Percentiles rank a stretch among this genome's conserved stretches.
Conservation (phyloP, 768 basidiomycete genomes). For the Pisolithus marmoratus region DNA sequence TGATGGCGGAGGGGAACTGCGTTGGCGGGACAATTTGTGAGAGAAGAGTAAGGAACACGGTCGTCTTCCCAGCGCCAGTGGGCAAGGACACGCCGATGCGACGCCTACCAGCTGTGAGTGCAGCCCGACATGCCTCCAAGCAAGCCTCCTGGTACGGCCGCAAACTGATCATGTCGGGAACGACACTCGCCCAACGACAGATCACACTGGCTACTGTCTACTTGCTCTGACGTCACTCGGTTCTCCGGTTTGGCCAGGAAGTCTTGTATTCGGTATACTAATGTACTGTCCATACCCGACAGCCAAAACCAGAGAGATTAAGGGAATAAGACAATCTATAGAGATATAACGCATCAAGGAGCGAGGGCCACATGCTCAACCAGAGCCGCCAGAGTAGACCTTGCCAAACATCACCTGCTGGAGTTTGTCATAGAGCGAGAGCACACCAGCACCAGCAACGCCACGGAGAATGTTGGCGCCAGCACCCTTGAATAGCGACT, state of each 20-base stretch:
- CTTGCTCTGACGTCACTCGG: not conserved
- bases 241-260: not conserved
- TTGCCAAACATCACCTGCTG: slow-evolving; percentile 96
- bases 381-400: slow-evolving; percentile 92
- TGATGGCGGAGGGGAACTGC: slow-evolving; percentile 39
- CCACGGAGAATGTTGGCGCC: slow-evolving; percentile 96
- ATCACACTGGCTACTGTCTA: slow-evolving; percentile 4
- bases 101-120: slow-evolving; percentile 58
- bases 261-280: slow-evolving; percentile 18
- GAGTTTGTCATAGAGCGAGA: slow-evolving; percentile 98
- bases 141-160: slow-evolving; percentile 90
- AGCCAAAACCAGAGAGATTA: slow-evolving; percentile 13
- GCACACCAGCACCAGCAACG: slow-evolving; percentile 99
- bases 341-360: slow-evolving; percentile 17
- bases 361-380: slow-evolving; percentile 13
- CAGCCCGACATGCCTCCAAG: slow-evolving; percentile 68
- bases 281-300: slow-evolving; percentile 16
- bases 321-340: slow-evolving; percentile 30
- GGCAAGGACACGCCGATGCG: slow-evolving; percentile 83
- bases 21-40: slow-evolving; percentile 50
- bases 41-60: slow-evolving; percentile 82
- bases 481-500: slow-evolving; percentile 99
- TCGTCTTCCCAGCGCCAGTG: slow-evolving; percentile 86
- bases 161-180: slow-evolving; percentile 33
- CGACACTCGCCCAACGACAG: not conserved